Evolutionary conservation across 2,329 filamentous ascomycete genomes (phyloP), one percentile per base, ranked within the genome.

Genomic region (Scedosporium boydii): DNA sequence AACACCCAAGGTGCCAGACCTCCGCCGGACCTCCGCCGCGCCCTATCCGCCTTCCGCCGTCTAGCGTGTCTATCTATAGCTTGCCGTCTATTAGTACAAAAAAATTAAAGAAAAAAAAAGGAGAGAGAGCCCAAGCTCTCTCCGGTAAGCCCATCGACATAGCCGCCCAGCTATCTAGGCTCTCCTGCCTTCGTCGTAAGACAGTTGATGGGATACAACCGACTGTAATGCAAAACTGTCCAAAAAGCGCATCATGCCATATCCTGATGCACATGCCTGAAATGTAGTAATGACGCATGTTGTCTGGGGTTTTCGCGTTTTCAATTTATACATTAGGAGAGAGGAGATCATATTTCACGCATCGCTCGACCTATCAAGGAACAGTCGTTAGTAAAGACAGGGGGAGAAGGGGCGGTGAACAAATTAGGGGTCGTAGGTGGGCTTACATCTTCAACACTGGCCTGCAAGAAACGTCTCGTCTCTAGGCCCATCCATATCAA

Each of bases 401-500:
- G 9, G 18, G 6, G 41, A 42, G n/a, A 55, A 23, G n/a, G 51
- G 9, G 14, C 26, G 16, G 3, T 14, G 14, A 42, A 38, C 2
- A 23, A 6, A 12, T 10, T 3, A 38, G 16, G 18, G n/a, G 23
- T 4, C 1, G 14, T 2, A 16, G 16, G n/a, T 58, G 10, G 56
- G 81, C 86, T 80, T 73, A 92, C 90, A 74, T 92, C 92, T 72
- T 96, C 91, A 61, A 96, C 85, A 66, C 91, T 96, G 55, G 91
- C 91, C 75, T 96, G 91, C 76, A 97, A 82, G 75, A 96, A 95
- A 68, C 88, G 88, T 65, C 93, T 83, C 58, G 92, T 90, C 77
- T 98, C 93, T 10, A 98, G 79, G 1, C 93, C 93, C 64, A 90
- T 85, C 93, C 93, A 98, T 4, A 97, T 87, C 69, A 91, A 87